Conservation (phyloP, 202 grass and related monocot genomes). For the Miscanthus sacchariflorus region DNA sequence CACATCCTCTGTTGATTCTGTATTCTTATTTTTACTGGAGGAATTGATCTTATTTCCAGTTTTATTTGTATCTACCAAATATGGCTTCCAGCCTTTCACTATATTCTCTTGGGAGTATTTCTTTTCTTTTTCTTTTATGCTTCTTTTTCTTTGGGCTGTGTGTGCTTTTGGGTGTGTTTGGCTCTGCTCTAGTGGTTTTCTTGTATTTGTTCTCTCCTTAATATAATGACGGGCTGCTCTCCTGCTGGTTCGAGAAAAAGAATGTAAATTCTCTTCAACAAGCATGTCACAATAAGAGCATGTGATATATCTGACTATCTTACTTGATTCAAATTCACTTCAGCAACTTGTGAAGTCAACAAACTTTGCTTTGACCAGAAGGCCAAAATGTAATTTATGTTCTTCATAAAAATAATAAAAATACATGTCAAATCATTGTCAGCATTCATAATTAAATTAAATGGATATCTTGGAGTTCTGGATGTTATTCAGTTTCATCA, state of each 20-base stretch:
- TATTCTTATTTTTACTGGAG: neutral
- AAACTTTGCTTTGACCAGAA: slow-evolving; percentile 10
- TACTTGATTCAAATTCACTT: neutral
- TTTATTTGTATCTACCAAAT: neutral
- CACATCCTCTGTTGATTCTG: neutral
- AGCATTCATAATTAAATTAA: slow-evolving; percentile 11
- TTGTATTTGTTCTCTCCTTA: neutral
- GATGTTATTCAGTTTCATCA: neutral
- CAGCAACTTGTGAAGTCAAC: neutral
- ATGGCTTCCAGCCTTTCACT: neutral
- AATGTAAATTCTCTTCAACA: neutral
- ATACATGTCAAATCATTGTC: neutral
- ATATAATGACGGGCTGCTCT: neutral
- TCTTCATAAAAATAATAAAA: slow-evolving; percentile 4
- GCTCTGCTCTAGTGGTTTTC: too few species aligned
- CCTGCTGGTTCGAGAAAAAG: neutral
- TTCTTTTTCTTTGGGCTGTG: neutral
- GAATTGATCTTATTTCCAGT: neutral
- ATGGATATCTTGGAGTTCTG: neutral
- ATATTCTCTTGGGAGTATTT: neutral
- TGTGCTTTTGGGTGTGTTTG: too few species aligned
- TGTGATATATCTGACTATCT: slow-evolving; percentile 6
- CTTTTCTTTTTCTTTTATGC: neutral
- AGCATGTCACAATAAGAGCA: neutral
- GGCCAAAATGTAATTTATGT: neutral